A percentile compares a stretch with the other conserved stretches of the same genome.
phyloP scores from a whole-genome alignment of 1,139 yeast species.

The Yamadazyma trypodendri region DNA sequence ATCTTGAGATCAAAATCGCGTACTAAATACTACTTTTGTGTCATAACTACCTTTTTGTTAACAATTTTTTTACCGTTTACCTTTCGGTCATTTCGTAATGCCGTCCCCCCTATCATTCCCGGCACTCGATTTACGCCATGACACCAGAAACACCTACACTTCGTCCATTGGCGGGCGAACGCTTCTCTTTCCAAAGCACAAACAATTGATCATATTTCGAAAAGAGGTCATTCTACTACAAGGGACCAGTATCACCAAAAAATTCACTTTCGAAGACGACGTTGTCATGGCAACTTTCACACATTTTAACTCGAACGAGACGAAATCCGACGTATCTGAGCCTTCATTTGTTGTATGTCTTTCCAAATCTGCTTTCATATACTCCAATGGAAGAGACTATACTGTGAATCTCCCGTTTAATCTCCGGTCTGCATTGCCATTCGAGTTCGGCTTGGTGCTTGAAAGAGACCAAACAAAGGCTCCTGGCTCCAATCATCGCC shows the following conservation, averaged over 20 bases:
- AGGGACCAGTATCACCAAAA: constrained; percentile 50
- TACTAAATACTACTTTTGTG: no score
- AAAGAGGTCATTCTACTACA: constrained; percentile 28
- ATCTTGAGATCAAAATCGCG: no score
- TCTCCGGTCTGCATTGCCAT: constrained; percentile 54
- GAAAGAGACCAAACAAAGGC: constrained; percentile 42
- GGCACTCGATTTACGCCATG: constrained; percentile 11
- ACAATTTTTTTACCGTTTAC: no score
- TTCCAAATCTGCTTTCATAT: constrained; percentile 52
- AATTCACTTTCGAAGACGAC: constrained; percentile 47
- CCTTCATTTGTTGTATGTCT: constrained; percentile 51
- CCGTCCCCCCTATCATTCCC: constrained; percentile 5
- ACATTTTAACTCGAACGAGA: constrained; percentile 5
- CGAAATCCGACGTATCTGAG: constrained; percentile 9
- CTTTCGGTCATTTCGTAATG: no score
- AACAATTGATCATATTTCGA: constrained; percentile 27
- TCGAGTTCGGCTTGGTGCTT: constrained; percentile 62
- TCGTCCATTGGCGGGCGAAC: constrained; percentile 11
- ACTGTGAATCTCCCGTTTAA: constrained; percentile 64
- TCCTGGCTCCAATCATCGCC: constrained; percentile 2
- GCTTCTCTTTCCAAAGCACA: constrained; percentile 26
- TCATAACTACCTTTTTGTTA: no score
- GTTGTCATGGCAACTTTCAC: constrained; percentile 53
- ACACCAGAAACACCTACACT: constrained; percentile 6
- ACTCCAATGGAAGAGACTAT: constrained; percentile 59